Base-by-base conservation (phyloP, 176 grass and related monocot species). In the Hsuehochloa calcarea region DNA sequence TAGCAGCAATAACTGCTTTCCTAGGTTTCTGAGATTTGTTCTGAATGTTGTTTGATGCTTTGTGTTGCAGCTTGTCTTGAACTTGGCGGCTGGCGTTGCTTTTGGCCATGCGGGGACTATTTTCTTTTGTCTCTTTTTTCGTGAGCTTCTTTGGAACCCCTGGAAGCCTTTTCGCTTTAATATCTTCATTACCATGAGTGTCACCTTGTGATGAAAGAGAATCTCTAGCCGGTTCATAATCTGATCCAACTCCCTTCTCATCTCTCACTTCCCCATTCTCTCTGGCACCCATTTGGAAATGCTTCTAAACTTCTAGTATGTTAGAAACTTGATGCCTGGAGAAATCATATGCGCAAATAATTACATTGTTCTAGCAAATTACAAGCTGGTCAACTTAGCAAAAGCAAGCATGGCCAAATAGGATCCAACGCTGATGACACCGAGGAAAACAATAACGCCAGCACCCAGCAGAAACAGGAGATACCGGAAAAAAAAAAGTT, bases 201-300 rank as follows among this genome's bases (percentile, higher is more conserved):
- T 90, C 95, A 17, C 74, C 85, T 65, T 94, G 95, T 80, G 95
- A 95, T 76, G 89, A 87, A 77, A 93, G 84, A 77, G 95, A 91
- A 82, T 89, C 86, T 89, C 88, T 94, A n/a, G 88, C 49, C 10
- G 82, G 88, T 68, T 91, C 90, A 84, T 89, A 81, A 85, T 93
- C 79, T 75, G 92, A 91, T 82, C 94, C 92, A 50, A 15, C 70
- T 78, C 88, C 89, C 66, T 87, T 98, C 51, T 82, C 85, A 81
- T 95, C 91, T 80, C 80, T 91, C 82, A 89, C 96, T 63, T 94
- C 90, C 19, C 79, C 84, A 58, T 94, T 89, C 45, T 99, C 92
- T 89, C 87, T 96, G 27, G 93, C 88, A 88, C 93, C 97, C 97
- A 99, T 99, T 83, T 88, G 17, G 65, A 39, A 81, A 19, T 78